These are phyloP conservation scores for Epichloe bromicola DNA, from an alignment of 2,329 filamentous ascomycete genomes.

Conservation along the genomic window DNA sequence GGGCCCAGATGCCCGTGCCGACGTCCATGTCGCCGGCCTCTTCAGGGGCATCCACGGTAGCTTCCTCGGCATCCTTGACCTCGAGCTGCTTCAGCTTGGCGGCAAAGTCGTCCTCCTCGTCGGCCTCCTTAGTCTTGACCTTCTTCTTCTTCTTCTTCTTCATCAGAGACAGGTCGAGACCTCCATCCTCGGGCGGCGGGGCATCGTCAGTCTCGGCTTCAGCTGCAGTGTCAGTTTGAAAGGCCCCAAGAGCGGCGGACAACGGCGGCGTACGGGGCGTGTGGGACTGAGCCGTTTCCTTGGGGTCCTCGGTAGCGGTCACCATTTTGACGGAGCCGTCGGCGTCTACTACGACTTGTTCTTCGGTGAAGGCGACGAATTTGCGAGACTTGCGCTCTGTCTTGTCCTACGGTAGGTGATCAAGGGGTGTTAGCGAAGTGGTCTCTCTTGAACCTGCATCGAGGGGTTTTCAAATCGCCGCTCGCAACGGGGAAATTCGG, in stretches of 20 bases:
- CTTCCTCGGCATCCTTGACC: slow-evolving; percentile 52
- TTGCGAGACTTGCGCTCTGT: slow-evolving; percentile 66
- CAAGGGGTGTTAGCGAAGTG: background rate
- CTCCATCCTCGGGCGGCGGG: slow-evolving; percentile 36
- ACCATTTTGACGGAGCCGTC: slow-evolving; percentile 75
- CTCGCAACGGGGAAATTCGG: background rate
- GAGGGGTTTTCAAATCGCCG: background rate
- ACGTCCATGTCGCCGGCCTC: slow-evolving; percentile 68
- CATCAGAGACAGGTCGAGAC: slow-evolving; percentile 49
- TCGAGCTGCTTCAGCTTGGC: slow-evolving; percentile 50
- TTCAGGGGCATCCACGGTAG: slow-evolving; percentile 31
- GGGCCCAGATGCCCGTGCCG: slow-evolving; percentile 82
- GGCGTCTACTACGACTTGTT: slow-evolving; percentile 74
- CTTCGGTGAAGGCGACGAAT: slow-evolving; percentile 86
- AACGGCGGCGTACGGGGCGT: slow-evolving; percentile 52
- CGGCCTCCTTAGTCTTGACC: slow-evolving; percentile 42
- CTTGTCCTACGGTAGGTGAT: slow-evolving; percentile 9
- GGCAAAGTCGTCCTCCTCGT: slow-evolving; percentile 50
- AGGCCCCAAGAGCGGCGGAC: slow-evolving; percentile 39
- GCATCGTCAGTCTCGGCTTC: slow-evolving; percentile 32
- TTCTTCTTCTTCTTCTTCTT: slow-evolving; percentile 90
- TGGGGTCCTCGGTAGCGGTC: slow-evolving; percentile 60
- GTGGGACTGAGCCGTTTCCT: slow-evolving; percentile 72
- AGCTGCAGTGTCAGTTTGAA: slow-evolving; percentile 33
- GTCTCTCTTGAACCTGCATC: background rate